phyloP scores from a whole-genome alignment of 169 alveolate genomes.

The Amoebophrya sp. region DNA sequence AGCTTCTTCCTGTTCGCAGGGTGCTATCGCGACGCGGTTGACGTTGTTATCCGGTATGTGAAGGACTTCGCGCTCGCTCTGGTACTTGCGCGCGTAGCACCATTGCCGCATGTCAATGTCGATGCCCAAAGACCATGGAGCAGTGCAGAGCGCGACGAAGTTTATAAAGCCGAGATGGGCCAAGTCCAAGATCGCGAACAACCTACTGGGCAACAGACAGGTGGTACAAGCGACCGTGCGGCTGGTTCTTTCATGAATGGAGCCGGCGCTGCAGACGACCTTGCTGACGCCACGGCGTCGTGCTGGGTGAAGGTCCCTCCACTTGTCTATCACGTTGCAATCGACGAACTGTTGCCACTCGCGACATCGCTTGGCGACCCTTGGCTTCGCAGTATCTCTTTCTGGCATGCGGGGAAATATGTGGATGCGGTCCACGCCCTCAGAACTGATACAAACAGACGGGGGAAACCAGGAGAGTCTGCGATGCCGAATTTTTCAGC shows the following conservation, averaged over 20 bases:
- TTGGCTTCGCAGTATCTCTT: not conserved
- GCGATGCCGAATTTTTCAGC: too few species aligned
- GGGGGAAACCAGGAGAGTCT: too few species aligned
- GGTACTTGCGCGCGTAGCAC: not conserved
- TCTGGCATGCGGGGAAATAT: not conserved
- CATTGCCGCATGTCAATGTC: not conserved
- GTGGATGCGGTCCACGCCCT: not conserved
- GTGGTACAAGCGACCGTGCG: not conserved
- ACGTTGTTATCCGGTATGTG: not conserved
- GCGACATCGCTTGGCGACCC: not conserved
- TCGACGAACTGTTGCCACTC: not conserved
- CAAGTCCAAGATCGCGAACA: too few species aligned
- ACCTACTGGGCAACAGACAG: too few species aligned
- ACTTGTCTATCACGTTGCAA: not conserved
- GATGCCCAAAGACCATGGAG: not conserved
- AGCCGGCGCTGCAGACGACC: too few species aligned
- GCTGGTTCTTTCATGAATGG: not conserved
- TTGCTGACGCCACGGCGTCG: not conserved
- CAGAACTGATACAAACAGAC: too few species aligned
- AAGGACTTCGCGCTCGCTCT: not conserved
- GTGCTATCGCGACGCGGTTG: conserved; percentile 2
- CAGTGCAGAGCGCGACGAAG: too few species aligned
- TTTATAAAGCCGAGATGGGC: too few species aligned
- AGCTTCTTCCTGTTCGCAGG: not conserved
- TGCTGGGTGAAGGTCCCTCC: not conserved